Base-by-base conservation (phyloP, 2,329 filamentous ascomycete species). In the Beauveria medogensis region DNA sequence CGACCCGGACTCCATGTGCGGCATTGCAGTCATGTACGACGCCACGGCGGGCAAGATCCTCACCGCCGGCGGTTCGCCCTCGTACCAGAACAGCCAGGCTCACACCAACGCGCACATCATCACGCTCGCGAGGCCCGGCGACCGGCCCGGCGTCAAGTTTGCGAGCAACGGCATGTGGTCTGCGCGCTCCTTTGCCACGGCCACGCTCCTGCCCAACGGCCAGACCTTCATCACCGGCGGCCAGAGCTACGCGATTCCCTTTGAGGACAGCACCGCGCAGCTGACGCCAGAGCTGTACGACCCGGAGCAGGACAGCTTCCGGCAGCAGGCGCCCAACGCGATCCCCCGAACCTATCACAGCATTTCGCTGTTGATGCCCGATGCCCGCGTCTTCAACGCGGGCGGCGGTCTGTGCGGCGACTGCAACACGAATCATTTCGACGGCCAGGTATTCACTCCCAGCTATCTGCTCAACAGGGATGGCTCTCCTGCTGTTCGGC, bases 1-100 rank as follows among this genome's bases (percentile, higher is more conserved):
- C 24, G 72, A 73, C 8, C 76, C 77, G 34, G 68, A 74, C 12
- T 76, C 81, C 3, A 86, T 86, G 83, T 78, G 75, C 61, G 83
- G 81, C 14, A 78, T 77, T 53, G 77, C 78, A 5, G 75, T 82
- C 63, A 84, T 86, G 81, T 85, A 80, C 64, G 82, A 85, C 65
- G 81, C 82, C 30, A 77, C 82, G 59, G 75, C 77, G 1, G 82
- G 82, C 37, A 82, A 83, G 68, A 84, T 85, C 37, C 71, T 85
- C 2, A 77, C 80, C 0, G 70, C 76, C 16, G 82, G 83, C 10
- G 82, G 82, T 9, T 69, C 77, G 0, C 70, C 75, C 0, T 70
- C 73, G 40, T 84, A 84, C 64, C 70, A 77, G 30, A 64, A 75
- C 55, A 70, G 71, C n/a, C 62, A 69, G 7, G 77, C 77, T 1